These are phyloP conservation scores for Irpex sp. DNA, from an alignment of 1,284 basidiomycete genomes.

Conservation along the genomic window DNA sequence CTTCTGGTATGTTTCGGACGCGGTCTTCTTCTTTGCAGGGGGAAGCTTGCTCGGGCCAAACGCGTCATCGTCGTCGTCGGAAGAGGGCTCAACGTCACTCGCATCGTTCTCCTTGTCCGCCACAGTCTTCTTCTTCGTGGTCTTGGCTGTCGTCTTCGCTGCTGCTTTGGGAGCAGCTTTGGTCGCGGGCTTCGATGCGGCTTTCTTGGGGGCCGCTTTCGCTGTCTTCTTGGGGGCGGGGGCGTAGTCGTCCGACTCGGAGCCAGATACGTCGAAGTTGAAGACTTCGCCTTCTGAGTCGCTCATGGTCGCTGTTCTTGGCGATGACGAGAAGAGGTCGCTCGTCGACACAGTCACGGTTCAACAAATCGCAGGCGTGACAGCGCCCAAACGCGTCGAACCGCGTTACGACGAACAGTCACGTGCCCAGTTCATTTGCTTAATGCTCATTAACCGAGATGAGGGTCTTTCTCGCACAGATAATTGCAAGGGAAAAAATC, in stretches of 20 bases:
- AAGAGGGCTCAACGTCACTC: slow-evolving; percentile 45
- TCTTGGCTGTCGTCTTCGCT: slow-evolving; percentile 29
- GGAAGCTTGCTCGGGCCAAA: slow-evolving; percentile 31
- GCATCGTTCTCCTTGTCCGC: slow-evolving; percentile 50
- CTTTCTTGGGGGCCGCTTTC: slow-evolving; percentile 24
- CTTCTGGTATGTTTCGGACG: slow-evolving; percentile 92
- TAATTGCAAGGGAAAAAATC: too few relatives aligned
- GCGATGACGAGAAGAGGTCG: neutral
- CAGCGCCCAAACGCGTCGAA: slow-evolving; percentile 2
- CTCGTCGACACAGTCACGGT: neutral
- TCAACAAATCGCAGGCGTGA: neutral
- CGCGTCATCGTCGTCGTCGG: slow-evolving; percentile 41
- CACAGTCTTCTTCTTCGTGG: slow-evolving; percentile 71
- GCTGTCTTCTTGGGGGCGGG: slow-evolving; percentile 57
- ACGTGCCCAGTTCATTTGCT: neutral
- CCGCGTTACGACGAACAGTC: neutral
- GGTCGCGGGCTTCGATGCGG: slow-evolving; percentile 26
- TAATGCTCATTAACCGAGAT: too few relatives aligned
- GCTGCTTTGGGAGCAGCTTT: slow-evolving; percentile 36
- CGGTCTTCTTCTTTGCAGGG: slow-evolving; percentile 72
- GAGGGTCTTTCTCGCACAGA: too few relatives aligned
- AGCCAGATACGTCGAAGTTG: slow-evolving; percentile 57
- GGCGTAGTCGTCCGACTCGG: slow-evolving; percentile 59
- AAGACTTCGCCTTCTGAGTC: slow-evolving; percentile 68
- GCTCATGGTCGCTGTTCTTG: slow-evolving; percentile 32